Percentiles rank a stretch among this genome's conserved stretches.
These are phyloP conservation scores for Parmales sp. DNA, from an alignment of 108 stramenopile species.

Conservation along the genomic window DNA sequence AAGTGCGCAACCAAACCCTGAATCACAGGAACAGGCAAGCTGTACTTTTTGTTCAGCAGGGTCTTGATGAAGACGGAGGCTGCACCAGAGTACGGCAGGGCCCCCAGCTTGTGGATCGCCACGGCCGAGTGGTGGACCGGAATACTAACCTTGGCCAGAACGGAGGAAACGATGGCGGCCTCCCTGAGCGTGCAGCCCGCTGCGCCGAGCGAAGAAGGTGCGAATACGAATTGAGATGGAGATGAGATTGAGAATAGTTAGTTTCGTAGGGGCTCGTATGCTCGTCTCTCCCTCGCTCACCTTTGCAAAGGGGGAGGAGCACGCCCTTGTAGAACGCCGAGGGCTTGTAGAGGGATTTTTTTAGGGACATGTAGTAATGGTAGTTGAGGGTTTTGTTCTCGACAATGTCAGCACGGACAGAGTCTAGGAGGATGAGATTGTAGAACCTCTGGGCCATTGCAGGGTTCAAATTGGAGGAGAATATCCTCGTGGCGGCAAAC, in stretches of 20 bases:
- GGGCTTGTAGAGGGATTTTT: conserved; percentile 94
- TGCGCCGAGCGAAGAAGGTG: no score
- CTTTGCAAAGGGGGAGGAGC: conserved; percentile 81
- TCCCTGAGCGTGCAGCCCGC: conserved; percentile 93
- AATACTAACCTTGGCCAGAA: conserved; percentile 82
- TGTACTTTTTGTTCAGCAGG: conserved; percentile 94
- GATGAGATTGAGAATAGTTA: no score
- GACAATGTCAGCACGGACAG: conserved; percentile 84
- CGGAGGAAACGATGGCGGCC: conserved; percentile 87
- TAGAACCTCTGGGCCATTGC: conserved; percentile 97
- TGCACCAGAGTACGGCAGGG: conserved; percentile 80
- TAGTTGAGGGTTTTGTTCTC: conserved; percentile 91
- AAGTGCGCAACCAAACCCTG: conserved; percentile 79
- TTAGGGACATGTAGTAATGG: conserved; percentile 89
- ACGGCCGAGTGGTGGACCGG: conserved; percentile 94
- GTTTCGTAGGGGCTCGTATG: no score
- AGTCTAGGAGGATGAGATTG: conserved; percentile 85
- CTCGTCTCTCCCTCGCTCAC: no score
- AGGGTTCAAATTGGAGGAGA: conserved; percentile 94
- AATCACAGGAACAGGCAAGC: conserved; percentile 88
- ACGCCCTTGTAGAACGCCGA: conserved; percentile 98
- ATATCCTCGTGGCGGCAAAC: conserved; percentile 89
- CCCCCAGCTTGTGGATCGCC: conserved; percentile 88
- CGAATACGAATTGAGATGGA: no score
- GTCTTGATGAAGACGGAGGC: conserved; percentile 81